These are phyloP conservation scores for Yamadazyma kitorensis DNA, from an alignment of 805 yeast genomes.

Conservation along the genomic window DNA sequence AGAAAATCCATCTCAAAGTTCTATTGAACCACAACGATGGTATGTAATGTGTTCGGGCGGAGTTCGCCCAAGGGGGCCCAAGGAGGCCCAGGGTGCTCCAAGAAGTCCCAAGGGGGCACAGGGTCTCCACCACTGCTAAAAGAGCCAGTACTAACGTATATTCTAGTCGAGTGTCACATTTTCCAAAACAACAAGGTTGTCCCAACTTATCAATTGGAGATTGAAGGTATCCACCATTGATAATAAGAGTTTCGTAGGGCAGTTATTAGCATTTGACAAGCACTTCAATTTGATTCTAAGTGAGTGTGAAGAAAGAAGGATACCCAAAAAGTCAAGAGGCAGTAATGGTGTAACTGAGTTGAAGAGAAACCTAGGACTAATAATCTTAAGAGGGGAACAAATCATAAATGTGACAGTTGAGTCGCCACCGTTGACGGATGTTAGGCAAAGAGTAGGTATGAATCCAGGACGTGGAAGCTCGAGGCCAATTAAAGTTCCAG, in stretches of 20 bases:
- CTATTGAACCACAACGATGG: constrained; percentile 1
- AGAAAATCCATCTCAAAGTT: background rate
- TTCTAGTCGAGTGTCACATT: too few relatives aligned
- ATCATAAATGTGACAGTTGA: constrained; percentile 71
- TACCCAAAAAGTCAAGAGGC: constrained; percentile 50
- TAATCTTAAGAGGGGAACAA: constrained; percentile 85
- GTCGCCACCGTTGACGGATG: constrained; percentile 51
- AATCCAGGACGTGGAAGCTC: constrained; percentile 25
- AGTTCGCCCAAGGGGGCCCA: background rate
- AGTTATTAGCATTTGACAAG: constrained; percentile 82
- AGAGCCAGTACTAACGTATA: constrained; percentile 7
- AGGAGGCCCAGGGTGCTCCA: background rate
- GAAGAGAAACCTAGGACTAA: constrained; percentile 74
- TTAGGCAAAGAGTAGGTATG: constrained; percentile 24
- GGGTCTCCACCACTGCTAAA: background rate
- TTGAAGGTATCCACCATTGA: constrained; percentile 76
- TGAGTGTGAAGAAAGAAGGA: constrained; percentile 80
- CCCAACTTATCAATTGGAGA: constrained; percentile 71
- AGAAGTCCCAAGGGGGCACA: background rate
- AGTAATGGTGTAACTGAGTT: constrained; percentile 31
- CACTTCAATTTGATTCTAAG: constrained; percentile 83
- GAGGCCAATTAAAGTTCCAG: constrained; percentile 35
- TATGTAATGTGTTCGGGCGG: constrained; percentile 1
- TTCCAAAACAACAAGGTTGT: constrained; percentile 41
- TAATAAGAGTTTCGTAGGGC: constrained; percentile 74